Conservation (phyloP, 371 early-diverging fungal genomes). For the Coemansia sp. region DNA sequence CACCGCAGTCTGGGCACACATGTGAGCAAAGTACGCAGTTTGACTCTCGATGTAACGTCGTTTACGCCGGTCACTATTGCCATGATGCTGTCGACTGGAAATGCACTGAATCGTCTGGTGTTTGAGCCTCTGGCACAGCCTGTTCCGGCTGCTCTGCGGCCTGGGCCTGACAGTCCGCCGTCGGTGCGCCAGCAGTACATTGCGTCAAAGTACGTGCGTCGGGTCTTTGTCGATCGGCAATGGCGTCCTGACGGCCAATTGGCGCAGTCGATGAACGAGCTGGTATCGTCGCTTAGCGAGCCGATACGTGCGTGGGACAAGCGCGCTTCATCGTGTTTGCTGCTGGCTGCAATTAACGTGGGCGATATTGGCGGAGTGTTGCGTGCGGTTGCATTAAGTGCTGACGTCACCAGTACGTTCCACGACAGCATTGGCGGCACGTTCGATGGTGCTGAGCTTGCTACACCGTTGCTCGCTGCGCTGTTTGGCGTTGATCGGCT, state of each 20-base stretch:
- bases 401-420: slow-evolving; percentile 13
- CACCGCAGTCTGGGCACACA: slow-evolving; percentile 96
- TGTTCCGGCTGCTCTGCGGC: slow-evolving; percentile 23
- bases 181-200: slow-evolving; percentile 53
- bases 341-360: slow-evolving; percentile 31
- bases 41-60: slow-evolving; percentile 68
- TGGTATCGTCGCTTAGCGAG: not conserved
- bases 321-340: slow-evolving; percentile 13
- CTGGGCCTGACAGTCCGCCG: slow-evolving; percentile 27
- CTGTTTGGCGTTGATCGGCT: slow-evolving; percentile 21
- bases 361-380: slow-evolving; percentile 17
- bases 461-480: slow-evolving; percentile 27
- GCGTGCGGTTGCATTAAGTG: slow-evolving; percentile 43
- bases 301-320: slow-evolving; percentile 9
- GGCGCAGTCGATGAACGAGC: not conserved
- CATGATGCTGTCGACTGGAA: slow-evolving; percentile 36
- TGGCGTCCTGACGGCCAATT: slow-evolving; percentile 18
- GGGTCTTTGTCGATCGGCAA: slow-evolving; percentile 52
- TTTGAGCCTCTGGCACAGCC: slow-evolving; percentile 13
- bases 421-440: not conserved
- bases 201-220: slow-evolving; percentile 56
- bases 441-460: not conserved
- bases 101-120: slow-evolving; percentile 24
- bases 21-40: slow-evolving; percentile 82
- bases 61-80: slow-evolving; percentile 42